Conservation (phyloP, 768 basidiomycete species). For the Rhizopogon vinicolor region DNA sequence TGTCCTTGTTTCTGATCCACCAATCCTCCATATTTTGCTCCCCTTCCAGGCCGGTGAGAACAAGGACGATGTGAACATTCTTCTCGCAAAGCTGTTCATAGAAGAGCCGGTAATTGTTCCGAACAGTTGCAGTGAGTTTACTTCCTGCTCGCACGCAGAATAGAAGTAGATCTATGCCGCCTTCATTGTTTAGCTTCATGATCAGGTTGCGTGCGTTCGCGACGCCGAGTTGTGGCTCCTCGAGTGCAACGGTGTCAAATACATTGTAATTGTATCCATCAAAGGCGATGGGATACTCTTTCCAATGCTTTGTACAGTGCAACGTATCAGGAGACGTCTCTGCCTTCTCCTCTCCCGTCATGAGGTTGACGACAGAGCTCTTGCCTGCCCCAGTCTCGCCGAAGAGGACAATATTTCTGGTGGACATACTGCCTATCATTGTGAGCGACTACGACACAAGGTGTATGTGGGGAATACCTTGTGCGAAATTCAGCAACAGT, state of each 20-base stretch:
- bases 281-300: conserved; percentile 20
- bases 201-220: conserved; percentile 29
- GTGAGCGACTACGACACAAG: not conserved
- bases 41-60: conserved; percentile 38
- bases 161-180: conserved; percentile 37
- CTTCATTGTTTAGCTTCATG: conserved; percentile 17
- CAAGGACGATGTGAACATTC: conserved; percentile 33
- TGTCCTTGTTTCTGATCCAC: conserved; percentile 25
- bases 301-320: conserved; percentile 32
- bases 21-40: conserved; percentile 28
- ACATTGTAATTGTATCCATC: conserved; percentile 14
- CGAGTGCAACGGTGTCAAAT: conserved; percentile 31
- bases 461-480: not conserved
- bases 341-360: conserved; percentile 16
- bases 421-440: not conserved
- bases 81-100: conserved; percentile 32
- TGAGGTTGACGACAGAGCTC: conserved; percentile 26
- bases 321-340: conserved; percentile 23
- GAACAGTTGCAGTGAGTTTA: conserved; percentile 29
- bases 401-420: conserved; percentile 34
- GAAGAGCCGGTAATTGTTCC: conserved; percentile 37
- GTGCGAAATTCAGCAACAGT: too few relatives aligned
- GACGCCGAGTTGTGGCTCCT: conserved; percentile 24
- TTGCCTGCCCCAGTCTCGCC: conserved; percentile 35
- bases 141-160: conserved; percentile 34